phyloP scores from a whole-genome alignment of 768 basidiomycete genomes.

The Ramaria rubella region DNA sequence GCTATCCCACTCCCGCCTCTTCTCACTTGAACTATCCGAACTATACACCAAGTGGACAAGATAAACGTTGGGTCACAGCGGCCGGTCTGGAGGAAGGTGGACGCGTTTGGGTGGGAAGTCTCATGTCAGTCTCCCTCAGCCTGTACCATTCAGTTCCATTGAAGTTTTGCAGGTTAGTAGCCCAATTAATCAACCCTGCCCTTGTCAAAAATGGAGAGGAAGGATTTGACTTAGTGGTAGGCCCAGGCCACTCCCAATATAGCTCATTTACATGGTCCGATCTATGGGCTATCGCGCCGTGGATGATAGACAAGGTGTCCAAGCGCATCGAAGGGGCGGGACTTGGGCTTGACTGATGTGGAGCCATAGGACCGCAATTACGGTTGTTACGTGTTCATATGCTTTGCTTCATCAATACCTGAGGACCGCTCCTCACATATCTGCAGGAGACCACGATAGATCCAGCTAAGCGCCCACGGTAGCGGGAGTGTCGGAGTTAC shows the following conservation, averaged over 20 bases:
- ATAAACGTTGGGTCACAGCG: slow-evolving; percentile 54
- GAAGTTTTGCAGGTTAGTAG: slow-evolving; percentile 9
- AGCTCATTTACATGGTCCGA: slow-evolving; percentile 67
- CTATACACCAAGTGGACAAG: slow-evolving; percentile 62
- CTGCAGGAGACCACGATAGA: no score
- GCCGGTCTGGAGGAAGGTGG: slow-evolving; percentile 47
- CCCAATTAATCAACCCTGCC: slow-evolving; percentile 22
- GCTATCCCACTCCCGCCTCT: slow-evolving; percentile 49
- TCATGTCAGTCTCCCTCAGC: slow-evolving; percentile 44
- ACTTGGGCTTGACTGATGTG: slow-evolving; percentile 36
- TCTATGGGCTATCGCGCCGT: slow-evolving; percentile 66
- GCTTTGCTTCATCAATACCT: no score
- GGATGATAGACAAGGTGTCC: slow-evolving; percentile 63
- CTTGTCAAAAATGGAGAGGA: slow-evolving; percentile 34
- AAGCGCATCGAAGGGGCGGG: slow-evolving; percentile 64
- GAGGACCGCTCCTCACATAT: no score
- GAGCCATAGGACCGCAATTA: no score
- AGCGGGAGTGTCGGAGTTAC: no score
- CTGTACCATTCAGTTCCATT: neutral
- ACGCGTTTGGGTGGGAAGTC: slow-evolving; percentile 64
- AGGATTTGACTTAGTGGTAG: slow-evolving; percentile 43
- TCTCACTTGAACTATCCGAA: slow-evolving; percentile 63
- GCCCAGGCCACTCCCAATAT: slow-evolving; percentile 50
- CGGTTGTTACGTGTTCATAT: no score
- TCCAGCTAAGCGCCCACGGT: no score